A percentile compares a stretch with the other conserved stretches of the same genome.
Conservation (phyloP, 2,329 filamentous ascomycete species). For the Hypocrella siamensis region DNA sequence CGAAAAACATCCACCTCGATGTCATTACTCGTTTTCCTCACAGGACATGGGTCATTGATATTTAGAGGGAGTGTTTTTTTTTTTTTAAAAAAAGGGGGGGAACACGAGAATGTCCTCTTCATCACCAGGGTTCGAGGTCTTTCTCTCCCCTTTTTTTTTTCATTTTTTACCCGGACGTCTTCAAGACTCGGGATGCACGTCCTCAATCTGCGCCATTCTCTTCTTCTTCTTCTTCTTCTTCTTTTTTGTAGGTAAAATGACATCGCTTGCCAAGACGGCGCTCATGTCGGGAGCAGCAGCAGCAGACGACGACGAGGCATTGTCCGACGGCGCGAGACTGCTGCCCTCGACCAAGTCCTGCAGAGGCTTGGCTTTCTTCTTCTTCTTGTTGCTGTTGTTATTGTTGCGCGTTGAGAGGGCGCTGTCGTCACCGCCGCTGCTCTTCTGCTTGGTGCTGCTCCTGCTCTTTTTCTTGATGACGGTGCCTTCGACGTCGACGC, state of each 20-base stretch:
- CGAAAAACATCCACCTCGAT: too few species aligned
- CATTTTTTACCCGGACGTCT: not conserved
- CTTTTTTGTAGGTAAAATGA: conserved; percentile 23
- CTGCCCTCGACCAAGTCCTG: not conserved
- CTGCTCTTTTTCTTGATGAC: conserved; percentile 55
- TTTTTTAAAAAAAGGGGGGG: too few species aligned
- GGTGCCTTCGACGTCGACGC: conserved; percentile 48
- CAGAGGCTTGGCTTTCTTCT: conserved; percentile 12
- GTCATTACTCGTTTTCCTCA: too few species aligned
- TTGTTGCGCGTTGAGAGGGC: conserved; percentile 13
- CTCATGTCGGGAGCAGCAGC: not conserved
- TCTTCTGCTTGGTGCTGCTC: conserved; percentile 30
- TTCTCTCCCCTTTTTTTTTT: not conserved
- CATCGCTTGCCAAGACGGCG: conserved; percentile 4
- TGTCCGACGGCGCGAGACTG: not conserved
- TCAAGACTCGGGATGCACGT: conserved; percentile 1
- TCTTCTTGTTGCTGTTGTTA: conserved; percentile 36
- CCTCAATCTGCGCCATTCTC: conserved; percentile 15
- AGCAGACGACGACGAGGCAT: too few species aligned
- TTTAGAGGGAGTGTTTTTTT: too few species aligned
- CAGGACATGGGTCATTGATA: too few species aligned
- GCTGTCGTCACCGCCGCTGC: conserved; percentile 5
- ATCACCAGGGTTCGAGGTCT: not conserved
- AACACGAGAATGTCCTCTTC: too few species aligned
- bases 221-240: conserved; percentile 28